Percentiles rank a stretch among this genome's conserved stretches.
phyloP scores from a whole-genome alignment of 441 rosid genomes.

The Capsella rubella region DNA sequence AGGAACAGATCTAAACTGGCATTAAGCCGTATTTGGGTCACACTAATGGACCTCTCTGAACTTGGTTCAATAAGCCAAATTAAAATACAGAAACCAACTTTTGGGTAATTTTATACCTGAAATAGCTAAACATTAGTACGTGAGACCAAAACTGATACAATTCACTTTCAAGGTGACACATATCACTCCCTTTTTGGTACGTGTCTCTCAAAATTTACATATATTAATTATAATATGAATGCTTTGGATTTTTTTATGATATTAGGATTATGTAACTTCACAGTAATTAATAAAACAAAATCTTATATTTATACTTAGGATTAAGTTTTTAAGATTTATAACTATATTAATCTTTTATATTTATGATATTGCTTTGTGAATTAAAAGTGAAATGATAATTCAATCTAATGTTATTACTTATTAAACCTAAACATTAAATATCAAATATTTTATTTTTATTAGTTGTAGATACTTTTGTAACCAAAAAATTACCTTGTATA shows the following conservation, averaged over 20 bases:
- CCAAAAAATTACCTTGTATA: no score
- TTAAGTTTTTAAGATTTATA: constrained; percentile 7
- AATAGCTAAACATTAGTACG: constrained; percentile 29
- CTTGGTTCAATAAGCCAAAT: constrained; percentile 1
- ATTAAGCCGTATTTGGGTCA: neutral
- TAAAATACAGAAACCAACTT: neutral
- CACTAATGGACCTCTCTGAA: constrained; percentile 9
- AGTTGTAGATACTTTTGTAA: neutral
- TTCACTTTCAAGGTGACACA: constrained; percentile 20
- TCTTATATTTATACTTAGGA: neutral
- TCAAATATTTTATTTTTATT: neutral
- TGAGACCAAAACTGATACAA: neutral
- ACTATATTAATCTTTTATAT: neutral
- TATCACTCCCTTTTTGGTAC: constrained; percentile 6
- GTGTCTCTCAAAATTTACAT: constrained; percentile 4
- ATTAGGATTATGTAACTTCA: neutral
- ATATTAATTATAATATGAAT: neutral
- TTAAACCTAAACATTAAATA: neutral
- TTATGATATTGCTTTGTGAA: constrained; percentile 15
- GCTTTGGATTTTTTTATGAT: constrained; percentile 16
- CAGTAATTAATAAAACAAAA: neutral
- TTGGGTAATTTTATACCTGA: constrained; percentile 19
- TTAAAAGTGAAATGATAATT: neutral
- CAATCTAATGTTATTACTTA: neutral
- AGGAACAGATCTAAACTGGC: neutral